phyloP scores from a whole-genome alignment of 352 stramenopile species.

The Paralagenidium karlingii region DNA sequence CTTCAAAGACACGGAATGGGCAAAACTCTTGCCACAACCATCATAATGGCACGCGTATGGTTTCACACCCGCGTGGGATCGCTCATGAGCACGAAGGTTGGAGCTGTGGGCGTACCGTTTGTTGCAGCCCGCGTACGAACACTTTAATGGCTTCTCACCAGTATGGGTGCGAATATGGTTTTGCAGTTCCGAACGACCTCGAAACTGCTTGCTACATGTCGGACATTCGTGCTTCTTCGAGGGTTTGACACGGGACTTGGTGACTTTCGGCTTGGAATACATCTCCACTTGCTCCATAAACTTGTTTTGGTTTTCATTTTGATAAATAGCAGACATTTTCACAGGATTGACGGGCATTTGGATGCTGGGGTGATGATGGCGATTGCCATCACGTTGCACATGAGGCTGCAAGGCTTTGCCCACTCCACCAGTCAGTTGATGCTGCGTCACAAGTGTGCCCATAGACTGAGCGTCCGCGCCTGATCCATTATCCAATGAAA shows the following conservation, averaged over 20 bases:
- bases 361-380: conserved; percentile 13
- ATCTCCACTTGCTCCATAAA: conserved; percentile 83
- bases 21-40: conserved; percentile 83
- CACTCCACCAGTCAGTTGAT: background rate
- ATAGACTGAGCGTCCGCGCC: conserved; percentile 5
- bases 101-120: conserved; percentile 86
- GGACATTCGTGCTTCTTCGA: conserved; percentile 80
- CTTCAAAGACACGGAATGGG: conserved; percentile 84
- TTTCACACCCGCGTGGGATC: conserved; percentile 83
- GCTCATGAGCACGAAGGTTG: conserved; percentile 85
- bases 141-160: conserved; percentile 84
- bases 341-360: conserved; percentile 34
- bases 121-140: conserved; percentile 69
- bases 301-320: conserved; percentile 71
- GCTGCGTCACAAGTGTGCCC: background rate
- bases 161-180: conserved; percentile 86
- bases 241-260: conserved; percentile 77
- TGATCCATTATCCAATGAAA: conserved; percentile 2
- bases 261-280: conserved; percentile 81
- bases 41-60: conserved; percentile 86
- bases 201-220: conserved; percentile 79
- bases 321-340: conserved; percentile 60
- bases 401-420: background rate
- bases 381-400: background rate
- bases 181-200: conserved; percentile 67